phyloP scores from a whole-genome alignment of 1,139 yeast species.

The Lodderomyces parapsilosis region DNA sequence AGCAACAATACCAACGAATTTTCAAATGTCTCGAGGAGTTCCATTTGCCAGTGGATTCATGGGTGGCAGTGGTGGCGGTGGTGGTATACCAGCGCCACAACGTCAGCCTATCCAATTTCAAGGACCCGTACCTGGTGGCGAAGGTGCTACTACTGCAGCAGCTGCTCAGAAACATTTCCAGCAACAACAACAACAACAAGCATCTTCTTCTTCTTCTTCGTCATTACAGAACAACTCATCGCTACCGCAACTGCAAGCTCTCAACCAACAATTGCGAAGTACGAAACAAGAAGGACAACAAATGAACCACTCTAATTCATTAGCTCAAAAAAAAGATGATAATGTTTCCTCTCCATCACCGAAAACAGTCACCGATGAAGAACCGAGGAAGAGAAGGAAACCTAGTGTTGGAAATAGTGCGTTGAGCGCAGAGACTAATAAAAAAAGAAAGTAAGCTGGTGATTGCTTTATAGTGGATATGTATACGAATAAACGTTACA shows the following conservation, averaged over 20 bases:
- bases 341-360: constrained; percentile 22
- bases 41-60: constrained; percentile 4
- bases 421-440: constrained; percentile 10
- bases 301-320: background rate
- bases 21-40: constrained; percentile 14
- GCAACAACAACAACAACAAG: no score
- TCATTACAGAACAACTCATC: constrained; percentile 4
- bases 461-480: background rate
- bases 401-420: constrained; percentile 15
- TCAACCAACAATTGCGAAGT: background rate
- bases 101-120: constrained; percentile 9
- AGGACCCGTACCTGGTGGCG: constrained; percentile 5
- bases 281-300: background rate
- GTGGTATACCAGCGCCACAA: constrained; percentile 6
- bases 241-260: constrained; percentile 2
- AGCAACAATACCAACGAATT: constrained; percentile 19
- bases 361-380: constrained; percentile 20
- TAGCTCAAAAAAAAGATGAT: background rate
- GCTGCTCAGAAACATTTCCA: constrained; percentile 8
- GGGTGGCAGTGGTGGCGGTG: no score
- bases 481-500: background rate
- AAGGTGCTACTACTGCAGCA: no score
- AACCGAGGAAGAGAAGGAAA: constrained; percentile 21
- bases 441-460: constrained; percentile 14
- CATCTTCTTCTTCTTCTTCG: no score